phyloP scores from a whole-genome alignment of 345 rosid genomes.

The Eucalyptus pauciflora region DNA sequence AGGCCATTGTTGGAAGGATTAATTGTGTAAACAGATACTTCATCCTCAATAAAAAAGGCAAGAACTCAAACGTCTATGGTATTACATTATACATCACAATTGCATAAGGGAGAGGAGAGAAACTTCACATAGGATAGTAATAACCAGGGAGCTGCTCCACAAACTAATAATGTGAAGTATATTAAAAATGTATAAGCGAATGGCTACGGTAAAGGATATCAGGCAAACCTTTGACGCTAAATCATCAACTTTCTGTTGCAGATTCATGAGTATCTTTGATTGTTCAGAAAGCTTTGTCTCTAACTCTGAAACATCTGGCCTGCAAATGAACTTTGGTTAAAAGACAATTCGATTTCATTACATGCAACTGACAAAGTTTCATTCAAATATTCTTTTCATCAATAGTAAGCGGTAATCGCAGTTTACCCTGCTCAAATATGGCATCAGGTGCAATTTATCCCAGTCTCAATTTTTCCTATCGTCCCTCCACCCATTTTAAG shows the following conservation, averaged over 20 bases:
- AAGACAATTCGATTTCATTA: conserved; percentile 18
- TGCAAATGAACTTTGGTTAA: conserved; percentile 45
- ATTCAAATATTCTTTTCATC: background rate
- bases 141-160: background rate
- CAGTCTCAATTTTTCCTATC: background rate
- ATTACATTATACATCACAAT: background rate
- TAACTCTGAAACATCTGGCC: conserved; percentile 95
- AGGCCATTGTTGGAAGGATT: background rate
- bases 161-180: background rate
- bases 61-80: background rate
- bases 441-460: background rate
- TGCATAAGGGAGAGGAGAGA: background rate
- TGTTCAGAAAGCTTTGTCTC: conserved; percentile 87
- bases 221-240: conserved; percentile 81
- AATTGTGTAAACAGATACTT: background rate
- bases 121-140: background rate
- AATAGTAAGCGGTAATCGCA: background rate
- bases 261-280: conserved; percentile 72
- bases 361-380: conserved; percentile 6
- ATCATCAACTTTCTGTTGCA: conserved; percentile 92
- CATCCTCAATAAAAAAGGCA: background rate
- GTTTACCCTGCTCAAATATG: background rate
- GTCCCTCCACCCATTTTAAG: background rate
- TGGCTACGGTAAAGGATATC: background rate
- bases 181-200: background rate